Evolutionary conservation across 2,329 filamentous ascomycete genomes (phyloP), one percentile per base, ranked within the genome.

Genomic region (Neonectria neomacrospora): DNA sequence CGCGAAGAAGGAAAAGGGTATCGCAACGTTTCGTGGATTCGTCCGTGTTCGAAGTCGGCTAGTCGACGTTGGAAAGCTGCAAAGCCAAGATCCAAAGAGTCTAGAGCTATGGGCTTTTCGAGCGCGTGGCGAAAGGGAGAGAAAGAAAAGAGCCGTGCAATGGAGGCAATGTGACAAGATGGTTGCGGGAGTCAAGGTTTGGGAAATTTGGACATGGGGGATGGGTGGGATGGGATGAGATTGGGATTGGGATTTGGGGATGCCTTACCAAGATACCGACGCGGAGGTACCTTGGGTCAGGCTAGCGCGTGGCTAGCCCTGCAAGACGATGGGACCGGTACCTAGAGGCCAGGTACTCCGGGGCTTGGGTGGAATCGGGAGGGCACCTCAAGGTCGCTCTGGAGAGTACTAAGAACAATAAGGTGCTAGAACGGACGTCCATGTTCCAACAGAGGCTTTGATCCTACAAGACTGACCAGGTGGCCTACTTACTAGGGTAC

Each of bases 191-290:
- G 54, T 57, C 58, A 62, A 65, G 62, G 62, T 62, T 65, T 30
- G 47, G 47, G 58, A 61, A 61, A 61, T 61, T 61, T 62, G 58
- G 50, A 62, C 60, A 63, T 63, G 60, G 60, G 55, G 56, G 48
- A 56, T 57, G 59, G 34, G 54, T 54, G 50, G 53, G 32, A 41
- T 26, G 44, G 54, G 18, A 62, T 39, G 57, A 54, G 59, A 62
- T 58, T 58, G 54, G 57, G 50, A 57, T 53, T 58, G 54, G 54
- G 54, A 63, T 58, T 48, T 58, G 54, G 60, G 45, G 60, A 48
- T 54, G 39, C 41, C 41, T 50, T 45, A 32, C 26, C 20, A n/a
- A 52, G 39, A 48, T 62, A 62, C 59, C 18, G 45, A 20, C 20
- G 41, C 22, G n/a, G 14, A 45, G 20, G 59, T 62, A 57, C 23